Evolutionary conservation across 768 basidiomycete species (phyloP).

Genomic region (Suillus occidentalis): DNA sequence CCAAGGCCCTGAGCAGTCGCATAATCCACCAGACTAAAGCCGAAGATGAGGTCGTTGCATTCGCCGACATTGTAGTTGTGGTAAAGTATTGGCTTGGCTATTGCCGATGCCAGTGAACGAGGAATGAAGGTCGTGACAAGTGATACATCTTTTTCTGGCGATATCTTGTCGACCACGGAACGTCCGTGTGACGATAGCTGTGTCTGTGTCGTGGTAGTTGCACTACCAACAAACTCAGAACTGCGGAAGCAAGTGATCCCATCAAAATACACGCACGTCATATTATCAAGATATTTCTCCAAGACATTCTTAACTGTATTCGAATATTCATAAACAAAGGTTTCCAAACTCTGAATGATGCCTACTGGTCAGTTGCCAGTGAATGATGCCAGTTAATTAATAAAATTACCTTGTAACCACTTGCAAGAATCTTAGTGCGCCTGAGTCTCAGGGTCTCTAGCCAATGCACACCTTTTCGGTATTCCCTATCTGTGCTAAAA

Average conservation of each 20-base stretch:
- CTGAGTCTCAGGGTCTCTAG: constrained; percentile 86
- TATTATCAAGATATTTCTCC: constrained; percentile 75
- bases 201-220: constrained; percentile 73
- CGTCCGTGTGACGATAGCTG: constrained; percentile 70
- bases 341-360: constrained; percentile 66
- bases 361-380: constrained; percentile 9
- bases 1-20: constrained; percentile 73
- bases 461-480: constrained; percentile 87
- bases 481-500: constrained; percentile 71
- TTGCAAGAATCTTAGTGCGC: constrained; percentile 78
- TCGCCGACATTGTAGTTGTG: constrained; percentile 79
- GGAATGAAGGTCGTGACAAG: constrained; percentile 56
- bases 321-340: constrained; percentile 74
- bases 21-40: constrained; percentile 85
- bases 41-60: constrained; percentile 88
- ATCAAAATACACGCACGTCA: constrained; percentile 53
- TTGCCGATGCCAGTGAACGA: constrained; percentile 60
- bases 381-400: background rate
- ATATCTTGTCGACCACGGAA: constrained; percentile 62
- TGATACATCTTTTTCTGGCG: constrained; percentile 66
- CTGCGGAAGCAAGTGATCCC: background rate
- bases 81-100: constrained; percentile 73
- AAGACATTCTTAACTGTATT: constrained; percentile 61
- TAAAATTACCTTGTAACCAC: constrained; percentile 68
- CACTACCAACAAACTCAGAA: constrained; percentile 44